These are phyloP conservation scores for Keithomyces neogunnii DNA, from an alignment of 2,329 filamentous ascomycete genomes.

Conservation along the genomic window DNA sequence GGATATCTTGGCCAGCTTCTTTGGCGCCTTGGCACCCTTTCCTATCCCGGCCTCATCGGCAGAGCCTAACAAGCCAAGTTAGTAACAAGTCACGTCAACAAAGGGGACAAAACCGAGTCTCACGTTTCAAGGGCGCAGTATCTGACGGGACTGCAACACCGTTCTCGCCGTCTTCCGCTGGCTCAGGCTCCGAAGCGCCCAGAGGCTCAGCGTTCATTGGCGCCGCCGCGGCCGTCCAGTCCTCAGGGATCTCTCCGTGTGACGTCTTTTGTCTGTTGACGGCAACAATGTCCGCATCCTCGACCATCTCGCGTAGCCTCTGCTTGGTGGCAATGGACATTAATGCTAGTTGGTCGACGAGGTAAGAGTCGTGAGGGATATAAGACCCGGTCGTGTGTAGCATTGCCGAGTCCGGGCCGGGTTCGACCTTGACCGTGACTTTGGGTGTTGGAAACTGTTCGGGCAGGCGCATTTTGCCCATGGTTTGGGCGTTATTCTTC, in stretches of 20 bases:
- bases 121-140: slow-evolving; percentile 53
- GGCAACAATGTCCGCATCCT: slow-evolving; percentile 66
- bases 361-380: slow-evolving; percentile 63
- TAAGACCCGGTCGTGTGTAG: slow-evolving; percentile 59
- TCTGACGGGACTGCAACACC: slow-evolving; percentile 34
- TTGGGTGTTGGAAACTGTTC: slow-evolving; percentile 41
- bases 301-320: slow-evolving; percentile 63
- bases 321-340: slow-evolving; percentile 78
- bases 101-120: slow-evolving; percentile 15
- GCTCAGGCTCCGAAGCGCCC: slow-evolving; percentile 9
- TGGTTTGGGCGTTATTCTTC: slow-evolving; percentile 35
- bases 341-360: slow-evolving; percentile 76
- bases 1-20: slow-evolving; percentile 39
- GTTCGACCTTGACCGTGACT: slow-evolving; percentile 45
- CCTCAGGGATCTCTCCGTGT: slow-evolving; percentile 68
- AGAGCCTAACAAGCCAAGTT: slow-evolving; percentile 24
- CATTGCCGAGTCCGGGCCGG: slow-evolving; percentile 53
- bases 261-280: slow-evolving; percentile 67
- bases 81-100: not conserved
- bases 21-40: slow-evolving; percentile 32
- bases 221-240: slow-evolving; percentile 65
- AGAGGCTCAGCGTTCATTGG: slow-evolving; percentile 34
- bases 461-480: slow-evolving; percentile 41
- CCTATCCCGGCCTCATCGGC: slow-evolving; percentile 23
- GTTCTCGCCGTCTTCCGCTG: slow-evolving; percentile 33